Evolutionary conservation across 2,329 filamentous ascomycete species (phyloP), one percentile per base, ranked within the genome.

Genomic region (Pseudogymnoascus pannorum): DNA sequence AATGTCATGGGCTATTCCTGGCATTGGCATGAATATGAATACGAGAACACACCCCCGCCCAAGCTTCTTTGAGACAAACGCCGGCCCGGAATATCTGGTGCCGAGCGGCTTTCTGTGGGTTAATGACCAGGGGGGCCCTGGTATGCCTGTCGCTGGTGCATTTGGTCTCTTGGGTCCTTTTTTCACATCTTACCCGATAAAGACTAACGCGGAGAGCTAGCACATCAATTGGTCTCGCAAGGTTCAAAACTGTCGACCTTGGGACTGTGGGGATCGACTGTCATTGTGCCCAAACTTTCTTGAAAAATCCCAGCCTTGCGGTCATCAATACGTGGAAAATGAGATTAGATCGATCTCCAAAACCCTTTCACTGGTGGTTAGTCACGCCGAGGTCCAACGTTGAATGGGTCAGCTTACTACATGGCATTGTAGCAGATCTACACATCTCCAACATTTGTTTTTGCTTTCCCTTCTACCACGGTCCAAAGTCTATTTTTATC

Each of bases 181-280:
- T 36, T 36, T 14, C 36, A 24, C 12, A 42, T 33, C 18, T 26
- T 31, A n/a, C 20, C 26, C 14, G 54, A 26, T 60, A 12, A 29
- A 9, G 44, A 22, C 14, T 51, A 51, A 51, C n/a, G n/a, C 14
- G 6, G 29, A n/a, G 29, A 5, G 7, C n/a, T 51, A 51, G 44
- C 26, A 51, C 44, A 11, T 51, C 44, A 51, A 51, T 11, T 29
- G 44, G 44, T 29, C 44, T 51, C 44, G n/a, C 24, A 51, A 29
- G 9, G 0, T 51, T 51, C 16, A 2, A 2, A 9, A 44, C 42
- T 26, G 31, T 36, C 14, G 29, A 29, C 35, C 36, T 26, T 36
- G 26, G 14, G 40, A 20, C 31, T 59, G 33, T 36, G 33, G 48
- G 18, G 33, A 60, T 58, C 67, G 64, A 68, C 66, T 58, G 59